phyloP scores from a whole-genome alignment of 164 flowering plant genomes.

The Taxillus chinensis region DNA sequence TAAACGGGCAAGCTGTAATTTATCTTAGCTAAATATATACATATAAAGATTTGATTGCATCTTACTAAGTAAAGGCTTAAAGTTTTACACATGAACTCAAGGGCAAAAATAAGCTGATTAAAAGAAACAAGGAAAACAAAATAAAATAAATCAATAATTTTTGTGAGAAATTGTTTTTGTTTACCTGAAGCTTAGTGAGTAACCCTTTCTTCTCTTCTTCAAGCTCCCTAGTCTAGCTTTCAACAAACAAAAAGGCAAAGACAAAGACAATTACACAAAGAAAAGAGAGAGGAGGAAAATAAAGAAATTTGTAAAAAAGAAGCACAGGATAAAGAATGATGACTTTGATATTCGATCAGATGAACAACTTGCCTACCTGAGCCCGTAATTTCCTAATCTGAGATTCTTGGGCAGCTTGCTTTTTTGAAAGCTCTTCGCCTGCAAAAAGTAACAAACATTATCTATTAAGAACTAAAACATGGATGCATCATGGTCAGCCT shows the following conservation, averaged over 20 bases:
- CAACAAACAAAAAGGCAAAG: constrained; percentile 15
- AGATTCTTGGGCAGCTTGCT: constrained; percentile 98
- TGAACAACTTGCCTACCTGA: constrained; percentile 45
- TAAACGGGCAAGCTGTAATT: too few relatives aligned
- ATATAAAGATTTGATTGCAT: not conserved
- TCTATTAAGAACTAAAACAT: too few relatives aligned
- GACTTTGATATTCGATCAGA: constrained; percentile 1
- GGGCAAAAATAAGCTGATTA: not conserved
- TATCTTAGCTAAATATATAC: not conserved
- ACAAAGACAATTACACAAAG: not conserved
- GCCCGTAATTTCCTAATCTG: constrained; percentile 88
- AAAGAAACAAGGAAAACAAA: not conserved
- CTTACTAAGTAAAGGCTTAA: not conserved
- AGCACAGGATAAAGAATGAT: not conserved
- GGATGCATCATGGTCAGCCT: too few relatives aligned
- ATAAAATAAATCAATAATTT: not conserved
- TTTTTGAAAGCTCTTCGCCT: constrained; percentile 98
- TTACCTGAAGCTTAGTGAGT: constrained; percentile 85
- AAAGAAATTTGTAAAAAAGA: not conserved
- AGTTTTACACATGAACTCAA: not conserved
- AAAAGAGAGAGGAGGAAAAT: not conserved
- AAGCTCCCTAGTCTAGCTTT: constrained; percentile 81
- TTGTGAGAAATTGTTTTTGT: constrained; percentile 8
- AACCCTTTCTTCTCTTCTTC: constrained; percentile 98
- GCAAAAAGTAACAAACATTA: constrained; percentile 10